Conservation (phyloP, 2,329 filamentous ascomycete species). For the Aureobasidium musti region DNA sequence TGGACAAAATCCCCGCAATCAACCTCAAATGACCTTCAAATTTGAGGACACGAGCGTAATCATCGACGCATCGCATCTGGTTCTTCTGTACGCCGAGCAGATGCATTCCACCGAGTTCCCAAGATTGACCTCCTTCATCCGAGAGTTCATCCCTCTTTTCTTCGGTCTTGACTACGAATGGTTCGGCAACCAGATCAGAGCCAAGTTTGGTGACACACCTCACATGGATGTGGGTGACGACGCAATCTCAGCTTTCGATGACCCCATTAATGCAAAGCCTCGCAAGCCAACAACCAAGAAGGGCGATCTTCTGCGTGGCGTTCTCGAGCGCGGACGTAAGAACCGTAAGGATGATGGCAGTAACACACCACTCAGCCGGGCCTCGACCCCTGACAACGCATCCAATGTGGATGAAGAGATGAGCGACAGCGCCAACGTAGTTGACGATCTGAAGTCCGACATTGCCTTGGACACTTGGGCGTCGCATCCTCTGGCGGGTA, state of each 20-base stretch:
- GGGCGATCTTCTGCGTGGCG: constrained; percentile 76
- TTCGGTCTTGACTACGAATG: constrained; percentile 54
- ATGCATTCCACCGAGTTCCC: constrained; percentile 48
- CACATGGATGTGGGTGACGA: constrained; percentile 79
- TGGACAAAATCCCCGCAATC: constrained; percentile 35
- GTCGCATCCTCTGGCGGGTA: constrained; percentile 58
- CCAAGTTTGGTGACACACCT: constrained; percentile 43
- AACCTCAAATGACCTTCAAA: constrained; percentile 69
- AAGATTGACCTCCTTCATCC: constrained; percentile 50
- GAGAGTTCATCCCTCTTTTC: constrained; percentile 54
- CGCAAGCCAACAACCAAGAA: constrained; percentile 70
- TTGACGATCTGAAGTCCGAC: constrained; percentile 33
- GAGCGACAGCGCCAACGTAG: constrained; percentile 45
- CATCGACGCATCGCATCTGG: constrained; percentile 50
- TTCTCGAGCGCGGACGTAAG: constrained; percentile 75
- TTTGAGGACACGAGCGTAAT: constrained; percentile 63
- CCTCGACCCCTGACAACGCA: constrained; percentile 81
- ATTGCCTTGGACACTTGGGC: constrained; percentile 65
- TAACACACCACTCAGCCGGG: constrained; percentile 75
- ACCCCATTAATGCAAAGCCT: constrained; percentile 68
- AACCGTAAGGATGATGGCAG: constrained; percentile 73
- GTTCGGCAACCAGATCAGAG: constrained; percentile 67
- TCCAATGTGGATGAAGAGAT: constrained; percentile 77
- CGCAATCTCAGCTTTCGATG: constrained; percentile 62
- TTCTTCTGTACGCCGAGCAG: constrained; percentile 49